Percentiles rank a stretch among this genome's conserved stretches.
These are phyloP conservation scores for Fusarium continuum DNA, from an alignment of 2,329 filamentous ascomycete genomes.

Conservation along the genomic window DNA sequence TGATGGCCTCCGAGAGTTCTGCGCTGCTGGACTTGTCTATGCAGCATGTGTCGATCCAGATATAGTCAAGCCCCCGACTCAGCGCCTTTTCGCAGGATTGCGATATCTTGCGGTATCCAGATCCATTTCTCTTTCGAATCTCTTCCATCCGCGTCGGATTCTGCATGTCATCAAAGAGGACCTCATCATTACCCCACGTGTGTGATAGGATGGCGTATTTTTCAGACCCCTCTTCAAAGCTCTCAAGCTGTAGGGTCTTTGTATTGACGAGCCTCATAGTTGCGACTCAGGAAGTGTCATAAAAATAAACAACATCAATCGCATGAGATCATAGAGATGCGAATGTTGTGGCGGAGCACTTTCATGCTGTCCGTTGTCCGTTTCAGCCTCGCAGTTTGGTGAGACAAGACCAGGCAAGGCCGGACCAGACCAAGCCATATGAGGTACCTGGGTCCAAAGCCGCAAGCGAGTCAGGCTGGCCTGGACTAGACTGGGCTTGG, in stretches of 20 bases:
- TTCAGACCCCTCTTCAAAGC: conserved; percentile 22
- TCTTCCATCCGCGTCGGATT: conserved; percentile 32
- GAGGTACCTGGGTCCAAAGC: conserved; percentile 12
- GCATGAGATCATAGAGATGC: conserved; percentile 15
- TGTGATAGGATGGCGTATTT: conserved; percentile 43
- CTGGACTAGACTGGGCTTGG: background rate
- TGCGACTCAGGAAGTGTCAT: background rate
- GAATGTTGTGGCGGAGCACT: conserved; percentile 21
- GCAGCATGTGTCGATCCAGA: conserved; percentile 44
- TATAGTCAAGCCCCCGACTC: conserved; percentile 33
- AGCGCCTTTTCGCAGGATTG: conserved; percentile 37
- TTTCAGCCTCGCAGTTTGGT: conserved; percentile 35
- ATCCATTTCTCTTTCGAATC: conserved; percentile 30
- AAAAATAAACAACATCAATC: background rate
- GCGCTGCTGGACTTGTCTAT: conserved; percentile 42
- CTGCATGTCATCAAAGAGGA: conserved; percentile 38
- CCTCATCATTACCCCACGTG: conserved; percentile 42
- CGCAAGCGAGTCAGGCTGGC: conserved; percentile 33
- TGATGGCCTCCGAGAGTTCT: conserved; percentile 41
- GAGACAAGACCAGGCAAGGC: conserved; percentile 16
- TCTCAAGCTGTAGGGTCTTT: conserved; percentile 40
- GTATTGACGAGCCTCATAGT: conserved; percentile 43
- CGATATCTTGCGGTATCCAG: conserved; percentile 37
- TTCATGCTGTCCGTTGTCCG: conserved; percentile 31
- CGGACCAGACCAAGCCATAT: conserved; percentile 15